Evolutionary conservation across 768 basidiomycete species (phyloP), one percentile per base, ranked within the genome.

Genomic region (Psilocybe sp.): DNA sequence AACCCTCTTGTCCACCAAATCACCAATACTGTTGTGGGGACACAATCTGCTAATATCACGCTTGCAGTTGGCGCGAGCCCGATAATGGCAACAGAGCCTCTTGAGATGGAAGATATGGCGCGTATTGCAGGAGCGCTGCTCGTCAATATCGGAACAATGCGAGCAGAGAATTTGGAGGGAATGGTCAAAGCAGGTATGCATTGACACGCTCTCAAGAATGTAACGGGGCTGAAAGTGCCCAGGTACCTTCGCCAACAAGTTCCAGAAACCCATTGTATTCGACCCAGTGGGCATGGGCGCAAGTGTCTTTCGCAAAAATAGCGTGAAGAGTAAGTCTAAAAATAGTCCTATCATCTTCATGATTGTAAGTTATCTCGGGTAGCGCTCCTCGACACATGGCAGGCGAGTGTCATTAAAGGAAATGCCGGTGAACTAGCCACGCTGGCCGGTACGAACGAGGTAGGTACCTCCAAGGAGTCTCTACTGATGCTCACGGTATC

Each of bases 261-360:
- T 77, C 46, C 73, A 75, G 56, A 92, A 87, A 60, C 89, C 91
- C 0, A 66, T 97, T 11, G 77, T 97, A 0, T 89, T 96, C 51
- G 95, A 97, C 62, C 95, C 95, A 2, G 95, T 98, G 10, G 95
- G 91, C 15, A 78, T 93, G 0, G 94, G 94, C 5, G 93, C 95
- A 1, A 89, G 89, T 2, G 56, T 67, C 3, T 89, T 81, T 64
- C 78, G 94, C 42, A 82, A 82, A 55, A 70, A 72, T 9, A 77
- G 74, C 2, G 84, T 87, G 3, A 72, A 75, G 46, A 76, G 88
- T 87, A 56, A 35, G 72, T 58, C 14, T 13, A n/a, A 33, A 12
- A 12, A 19, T 28, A 8, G 11, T 23, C n/a, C n/a, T 23, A 13
- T 40, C 13, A 7, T 36, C 16, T 39, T 10, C 11, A 15, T 20